These are phyloP conservation scores for Aegilops sharonensis DNA, from an alignment of 176 grass and related monocot species.

Conservation along the genomic window DNA sequence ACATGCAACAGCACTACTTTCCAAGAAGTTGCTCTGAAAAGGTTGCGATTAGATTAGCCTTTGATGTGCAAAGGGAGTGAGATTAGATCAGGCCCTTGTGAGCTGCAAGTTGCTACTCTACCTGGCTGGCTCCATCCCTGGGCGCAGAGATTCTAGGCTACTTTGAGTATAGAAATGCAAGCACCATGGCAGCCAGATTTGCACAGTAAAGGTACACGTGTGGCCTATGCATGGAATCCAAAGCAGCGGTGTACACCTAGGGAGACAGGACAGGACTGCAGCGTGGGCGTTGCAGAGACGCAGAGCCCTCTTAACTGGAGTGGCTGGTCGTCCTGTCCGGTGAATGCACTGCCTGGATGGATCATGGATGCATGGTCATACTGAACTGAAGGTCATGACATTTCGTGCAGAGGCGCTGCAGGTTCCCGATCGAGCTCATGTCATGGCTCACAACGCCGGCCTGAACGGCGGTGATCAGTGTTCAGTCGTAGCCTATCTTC, in stretches of 20 bases:
- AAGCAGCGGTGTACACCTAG: constrained; percentile 1
- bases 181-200: constrained; percentile 24
- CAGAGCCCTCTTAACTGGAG: neutral
- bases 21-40: constrained; percentile 37
- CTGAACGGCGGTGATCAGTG: neutral
- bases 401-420: constrained; percentile 29
- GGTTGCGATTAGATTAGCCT: constrained; percentile 11
- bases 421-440: neutral
- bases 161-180: constrained; percentile 31
- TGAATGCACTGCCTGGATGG: constrained; percentile 15
- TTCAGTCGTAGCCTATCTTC: constrained; percentile 3
- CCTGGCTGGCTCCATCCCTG: constrained; percentile 32
- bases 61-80: constrained; percentile 5
- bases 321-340: neutral
- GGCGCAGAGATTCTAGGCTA: constrained; percentile 38
- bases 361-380: neutral
- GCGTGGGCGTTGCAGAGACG: constrained; percentile 6
- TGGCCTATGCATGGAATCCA: constrained; percentile 47
- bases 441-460: neutral
- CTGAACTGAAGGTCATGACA: constrained; percentile 18
- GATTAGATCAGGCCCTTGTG: constrained; percentile 28
- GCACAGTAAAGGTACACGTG: constrained; percentile 37
- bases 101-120: constrained; percentile 18
- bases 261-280: constrained; percentile 20
- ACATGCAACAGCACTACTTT: neutral